These are phyloP conservation scores for Spiraea crenata DNA, from an alignment of 331 rosid genomes.

Conservation along the genomic window DNA sequence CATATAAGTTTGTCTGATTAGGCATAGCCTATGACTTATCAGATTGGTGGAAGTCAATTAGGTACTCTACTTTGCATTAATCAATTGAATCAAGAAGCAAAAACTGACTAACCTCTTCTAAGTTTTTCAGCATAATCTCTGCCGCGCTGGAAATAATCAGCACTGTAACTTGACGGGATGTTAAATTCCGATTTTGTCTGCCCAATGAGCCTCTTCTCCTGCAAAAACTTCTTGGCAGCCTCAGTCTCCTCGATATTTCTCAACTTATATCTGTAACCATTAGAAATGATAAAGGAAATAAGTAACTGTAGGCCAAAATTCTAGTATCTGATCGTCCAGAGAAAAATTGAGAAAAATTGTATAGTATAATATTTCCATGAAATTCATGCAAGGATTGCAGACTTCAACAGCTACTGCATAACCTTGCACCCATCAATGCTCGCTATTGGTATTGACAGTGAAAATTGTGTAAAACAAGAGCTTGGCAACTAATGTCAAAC, in stretches of 20 bases:
- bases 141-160: conserved; percentile 98
- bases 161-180: conserved; percentile 93
- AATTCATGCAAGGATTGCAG: not conserved
- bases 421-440: not conserved
- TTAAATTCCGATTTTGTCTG: conserved; percentile 74
- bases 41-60: not conserved
- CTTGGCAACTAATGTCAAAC: not conserved
- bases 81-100: conserved; percentile 6
- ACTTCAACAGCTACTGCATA: not conserved
- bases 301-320: not conserved
- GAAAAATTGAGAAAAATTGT: too few species aligned
- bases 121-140: conserved; percentile 98
- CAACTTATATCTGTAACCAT: conserved; percentile 68
- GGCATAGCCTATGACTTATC: not conserved
- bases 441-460: not conserved
- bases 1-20: not conserved
- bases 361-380: not conserved
- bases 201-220: conserved; percentile 86
- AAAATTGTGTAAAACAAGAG: not conserved
- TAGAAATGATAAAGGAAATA: not conserved
- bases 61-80: not conserved
- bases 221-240: conserved; percentile 92
- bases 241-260: conserved; percentile 95
- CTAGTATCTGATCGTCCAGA: not conserved
- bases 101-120: conserved; percentile 71